Percentiles rank a stretch among this genome's conserved stretches.
Conservation (phyloP, 352 stramenopile genomes). For the Phytophthora citricola region DNA sequence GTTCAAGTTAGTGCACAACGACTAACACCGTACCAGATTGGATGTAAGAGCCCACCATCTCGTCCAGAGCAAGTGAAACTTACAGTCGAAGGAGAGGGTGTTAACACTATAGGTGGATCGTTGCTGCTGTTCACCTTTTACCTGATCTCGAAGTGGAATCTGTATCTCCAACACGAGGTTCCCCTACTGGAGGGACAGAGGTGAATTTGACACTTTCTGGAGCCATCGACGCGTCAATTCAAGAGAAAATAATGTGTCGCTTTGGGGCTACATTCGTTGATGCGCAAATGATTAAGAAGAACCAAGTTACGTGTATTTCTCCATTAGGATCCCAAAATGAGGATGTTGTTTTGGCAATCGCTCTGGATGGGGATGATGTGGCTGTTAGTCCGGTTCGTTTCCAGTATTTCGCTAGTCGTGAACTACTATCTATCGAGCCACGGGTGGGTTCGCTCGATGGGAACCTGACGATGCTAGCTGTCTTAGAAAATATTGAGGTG, state of each 20-base stretch:
- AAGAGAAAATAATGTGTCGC: constrained; percentile 24
- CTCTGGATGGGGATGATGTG: constrained; percentile 38
- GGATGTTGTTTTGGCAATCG: constrained; percentile 28
- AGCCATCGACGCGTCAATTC: constrained; percentile 10
- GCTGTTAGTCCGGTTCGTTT: constrained; percentile 23
- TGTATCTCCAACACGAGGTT: constrained; percentile 27
- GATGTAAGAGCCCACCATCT: constrained; percentile 39
- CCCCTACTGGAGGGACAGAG: constrained; percentile 29
- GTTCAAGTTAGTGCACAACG: constrained; percentile 15
- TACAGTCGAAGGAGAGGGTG: constrained; percentile 15
- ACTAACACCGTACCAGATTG: constrained; percentile 18
- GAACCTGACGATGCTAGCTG: constrained; percentile 27
- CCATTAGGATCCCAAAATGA: constrained; percentile 15
- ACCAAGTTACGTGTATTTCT: constrained; percentile 33
- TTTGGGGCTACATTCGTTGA: constrained; percentile 36
- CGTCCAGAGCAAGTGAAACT: constrained; percentile 23
- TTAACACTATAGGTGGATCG: constrained; percentile 12
- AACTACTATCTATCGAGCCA: constrained; percentile 41
- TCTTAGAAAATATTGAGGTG: constrained; percentile 24
- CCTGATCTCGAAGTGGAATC: constrained; percentile 35
- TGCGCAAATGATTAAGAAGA: constrained; percentile 6
- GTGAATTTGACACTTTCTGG: constrained; percentile 37
- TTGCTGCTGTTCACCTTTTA: constrained; percentile 40
- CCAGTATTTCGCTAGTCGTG: constrained; percentile 28
- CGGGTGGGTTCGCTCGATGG: constrained; percentile 21